phyloP scores from a whole-genome alignment of 164 flowering plant genomes.

The Malania oleifera region DNA sequence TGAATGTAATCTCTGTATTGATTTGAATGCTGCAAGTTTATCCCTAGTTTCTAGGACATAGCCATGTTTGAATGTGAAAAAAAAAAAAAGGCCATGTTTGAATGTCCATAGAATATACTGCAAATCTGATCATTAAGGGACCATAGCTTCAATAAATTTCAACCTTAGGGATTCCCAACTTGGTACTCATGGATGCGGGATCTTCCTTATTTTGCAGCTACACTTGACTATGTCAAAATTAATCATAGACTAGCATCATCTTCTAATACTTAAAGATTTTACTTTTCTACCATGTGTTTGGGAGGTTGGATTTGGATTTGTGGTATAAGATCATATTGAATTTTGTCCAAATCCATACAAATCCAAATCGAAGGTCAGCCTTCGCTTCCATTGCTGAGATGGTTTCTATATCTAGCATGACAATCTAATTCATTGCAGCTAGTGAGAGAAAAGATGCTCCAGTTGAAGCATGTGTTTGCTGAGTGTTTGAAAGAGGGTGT shows the following conservation, averaged over 20 bases:
- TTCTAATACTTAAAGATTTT: not conserved
- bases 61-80: too few relatives aligned
- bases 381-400: not conserved
- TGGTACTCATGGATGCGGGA: not conserved
- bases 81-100: too few relatives aligned
- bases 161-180: not conserved
- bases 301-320: too few relatives aligned
- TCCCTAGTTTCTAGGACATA: too few relatives aligned
- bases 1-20: not conserved
- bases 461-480: slow-evolving; percentile 34
- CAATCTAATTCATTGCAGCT: slow-evolving; percentile 31
- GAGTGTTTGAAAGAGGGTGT: slow-evolving; percentile 37
- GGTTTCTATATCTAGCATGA: not conserved
- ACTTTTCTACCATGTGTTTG: too few relatives aligned
- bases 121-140: too few relatives aligned
- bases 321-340: too few relatives aligned
- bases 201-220: not conserved
- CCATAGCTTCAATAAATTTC: too few relatives aligned
- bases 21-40: too few relatives aligned
- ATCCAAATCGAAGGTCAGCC: not conserved
- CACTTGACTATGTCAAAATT: not conserved
- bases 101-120: too few relatives aligned
- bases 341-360: too few relatives aligned
- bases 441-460: slow-evolving; percentile 48
- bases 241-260: not conserved